Evolutionary conservation across 495 filamentous ascomycete species (phyloP), one percentile per base, ranked within the genome.

Genomic region (Glarea lozoyensis): DNA sequence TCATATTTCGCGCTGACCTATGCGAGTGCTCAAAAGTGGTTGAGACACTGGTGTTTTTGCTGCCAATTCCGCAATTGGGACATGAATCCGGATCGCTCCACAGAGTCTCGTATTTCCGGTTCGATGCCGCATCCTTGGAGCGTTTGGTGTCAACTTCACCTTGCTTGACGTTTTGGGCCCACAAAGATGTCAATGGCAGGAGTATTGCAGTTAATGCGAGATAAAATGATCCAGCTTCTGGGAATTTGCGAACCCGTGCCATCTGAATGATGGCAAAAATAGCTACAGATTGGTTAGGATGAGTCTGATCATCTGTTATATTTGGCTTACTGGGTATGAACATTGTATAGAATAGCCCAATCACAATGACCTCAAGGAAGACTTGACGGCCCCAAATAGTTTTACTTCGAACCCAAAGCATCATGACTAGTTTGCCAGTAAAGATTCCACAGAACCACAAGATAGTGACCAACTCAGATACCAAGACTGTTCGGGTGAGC

Each of bases 101-200:
- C n/a, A n/a, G n/a, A n/a, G n/a, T n/a, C n/a, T n/a, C n/a, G n/a
- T n/a, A n/a, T n/a, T n/a, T n/a, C n/a, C n/a, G n/a, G n/a, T n/a
- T n/a, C n/a, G n/a, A n/a, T n/a, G n/a, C n/a, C n/a, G n/a, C n/a
- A n/a, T n/a, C n/a, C n/a, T n/a, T n/a, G n/a, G n/a, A n/a, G n/a
- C n/a, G n/a, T n/a, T n/a, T n/a, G n/a, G n/a, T n/a, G n/a, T n/a
- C n/a, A n/a, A n/a, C n/a, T n/a, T n/a, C n/a, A n/a, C n/a, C n/a
- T n/a, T n/a, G n/a, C n/a, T n/a, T n/a, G n/a, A n/a, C n/a, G n/a
- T n/a, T n/a, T n/a, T 66, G 67, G 46, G 76, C 88, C 88, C 76
- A 93, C 51, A 94, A 75, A 4, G 81, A 80, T 15, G 86, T 88
- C 2, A 94, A 72, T 0, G 88, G 88, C 2, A 92, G 73, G 32